A percentile compares a stretch with the other conserved stretches of the same genome.
These are phyloP conservation scores for Fraxinus angustifolia DNA, from an alignment of 305 asterid genomes.

Conservation along the genomic window DNA sequence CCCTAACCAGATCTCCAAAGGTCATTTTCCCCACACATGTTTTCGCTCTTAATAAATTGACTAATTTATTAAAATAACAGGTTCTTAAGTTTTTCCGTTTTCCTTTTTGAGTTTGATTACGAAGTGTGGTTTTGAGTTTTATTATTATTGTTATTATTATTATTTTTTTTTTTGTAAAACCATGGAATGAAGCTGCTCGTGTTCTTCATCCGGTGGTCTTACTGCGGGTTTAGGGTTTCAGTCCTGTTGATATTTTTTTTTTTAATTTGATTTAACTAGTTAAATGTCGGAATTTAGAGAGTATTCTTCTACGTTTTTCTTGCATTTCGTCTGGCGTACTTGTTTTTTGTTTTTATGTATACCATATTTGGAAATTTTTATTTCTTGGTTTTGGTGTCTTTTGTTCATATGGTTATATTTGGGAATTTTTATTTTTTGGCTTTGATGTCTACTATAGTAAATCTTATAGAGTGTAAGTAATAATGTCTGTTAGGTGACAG, in stretches of 20 bases:
- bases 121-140: neutral
- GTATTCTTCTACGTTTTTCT: neutral
- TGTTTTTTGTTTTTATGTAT: neutral
- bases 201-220: conserved; percentile 7
- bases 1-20: conserved; percentile 50
- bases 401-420: neutral
- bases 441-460: neutral
- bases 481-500: neutral
- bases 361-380: neutral
- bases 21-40: conserved; percentile 20
- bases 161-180: conserved; percentile 4
- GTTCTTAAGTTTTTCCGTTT: neutral
- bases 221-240: conserved; percentile 26
- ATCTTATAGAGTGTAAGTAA: neutral
- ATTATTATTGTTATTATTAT: neutral
- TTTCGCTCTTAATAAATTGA: neutral
- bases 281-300: conserved; percentile 5
- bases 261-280: neutral
- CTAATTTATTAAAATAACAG: neutral
- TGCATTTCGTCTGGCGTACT: neutral
- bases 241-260: neutral
- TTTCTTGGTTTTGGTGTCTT: neutral
- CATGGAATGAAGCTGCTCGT: conserved; percentile 13
- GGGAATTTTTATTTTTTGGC: neutral
- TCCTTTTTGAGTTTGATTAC: neutral